These are phyloP conservation scores for Cardamine resedifolia DNA, from an alignment of 345 rosid species.

Conservation along the genomic window DNA sequence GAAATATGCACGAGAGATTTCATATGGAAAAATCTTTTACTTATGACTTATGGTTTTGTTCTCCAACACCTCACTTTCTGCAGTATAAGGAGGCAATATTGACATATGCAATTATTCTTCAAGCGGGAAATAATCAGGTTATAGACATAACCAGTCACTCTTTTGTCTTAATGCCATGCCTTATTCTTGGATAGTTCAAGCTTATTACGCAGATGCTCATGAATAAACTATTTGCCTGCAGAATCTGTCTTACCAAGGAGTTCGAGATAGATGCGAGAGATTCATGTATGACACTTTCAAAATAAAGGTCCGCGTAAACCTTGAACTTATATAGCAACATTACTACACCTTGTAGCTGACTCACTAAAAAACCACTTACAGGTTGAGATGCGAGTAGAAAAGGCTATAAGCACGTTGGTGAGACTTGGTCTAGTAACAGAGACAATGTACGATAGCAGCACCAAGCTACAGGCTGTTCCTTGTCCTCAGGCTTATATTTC, in stretches of 20 bases:
- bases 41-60: not conserved
- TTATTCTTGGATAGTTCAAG: not conserved
- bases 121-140: slow-evolving; percentile 67
- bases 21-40: not conserved
- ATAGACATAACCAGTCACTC: slow-evolving; percentile 26
- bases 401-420: slow-evolving; percentile 60
- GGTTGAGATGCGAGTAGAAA: slow-evolving; percentile 88
- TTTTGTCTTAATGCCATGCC: slow-evolving; percentile 9
- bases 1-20: not conserved
- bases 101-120: slow-evolving; percentile 80
- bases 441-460: slow-evolving; percentile 45
- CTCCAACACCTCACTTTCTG: slow-evolving; percentile 22
- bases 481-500: slow-evolving; percentile 54
- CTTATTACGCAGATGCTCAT: slow-evolving; percentile 1
- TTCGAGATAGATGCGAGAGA: slow-evolving; percentile 80
- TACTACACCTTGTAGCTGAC: slow-evolving; percentile 9
- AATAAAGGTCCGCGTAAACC: slow-evolving; percentile 52
- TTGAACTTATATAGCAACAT: slow-evolving; percentile 8
- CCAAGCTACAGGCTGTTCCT: slow-evolving; percentile 54
- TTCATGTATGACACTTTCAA: slow-evolving; percentile 66
- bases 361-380: slow-evolving; percentile 36
- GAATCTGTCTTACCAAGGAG: slow-evolving; percentile 45
- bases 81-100: slow-evolving; percentile 96
- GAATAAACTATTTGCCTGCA: slow-evolving; percentile 34
- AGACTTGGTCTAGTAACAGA: slow-evolving; percentile 71